These are phyloP conservation scores for Candida tunisiensis DNA, from an alignment of 1,139 yeast species.

Conservation along the genomic window DNA sequence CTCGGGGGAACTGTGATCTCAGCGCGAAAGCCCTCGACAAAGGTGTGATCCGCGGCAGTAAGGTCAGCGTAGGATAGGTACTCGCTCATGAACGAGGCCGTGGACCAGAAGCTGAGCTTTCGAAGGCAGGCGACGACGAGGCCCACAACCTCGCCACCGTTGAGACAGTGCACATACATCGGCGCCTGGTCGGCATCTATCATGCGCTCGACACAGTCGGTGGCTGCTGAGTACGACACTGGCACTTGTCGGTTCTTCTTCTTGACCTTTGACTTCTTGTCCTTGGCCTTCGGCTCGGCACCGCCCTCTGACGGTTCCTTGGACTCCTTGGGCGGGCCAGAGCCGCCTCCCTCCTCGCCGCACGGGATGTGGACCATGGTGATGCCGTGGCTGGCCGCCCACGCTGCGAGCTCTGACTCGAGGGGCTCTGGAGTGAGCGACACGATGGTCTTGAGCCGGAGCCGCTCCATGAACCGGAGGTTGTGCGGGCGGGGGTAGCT, in stretches of 20 bases:
- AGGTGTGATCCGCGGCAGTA: constrained; percentile 65
- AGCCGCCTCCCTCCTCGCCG: no score
- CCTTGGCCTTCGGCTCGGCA: constrained; percentile 5
- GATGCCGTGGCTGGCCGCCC: constrained; percentile 33
- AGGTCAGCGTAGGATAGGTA: constrained; percentile 66
- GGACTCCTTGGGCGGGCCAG: constrained; percentile 15
- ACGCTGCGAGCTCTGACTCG: constrained; percentile 28
- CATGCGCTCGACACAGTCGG: constrained; percentile 40
- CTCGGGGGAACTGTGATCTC: constrained; percentile 36
- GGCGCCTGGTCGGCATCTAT: constrained; percentile 49
- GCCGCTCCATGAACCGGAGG: constrained; percentile 49
- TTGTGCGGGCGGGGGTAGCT: constrained; percentile 73
- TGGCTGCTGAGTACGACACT: constrained; percentile 44
- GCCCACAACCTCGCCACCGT: constrained; percentile 80
- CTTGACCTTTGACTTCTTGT: constrained; percentile 12
- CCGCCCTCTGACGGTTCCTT: no score
- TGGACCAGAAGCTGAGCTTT: constrained; percentile 76
- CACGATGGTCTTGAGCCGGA: constrained; percentile 53
- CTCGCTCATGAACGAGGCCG: constrained; percentile 76
- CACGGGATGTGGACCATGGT: constrained; percentile 48
- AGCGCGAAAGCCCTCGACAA: constrained; percentile 66
- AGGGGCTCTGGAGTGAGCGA: constrained; percentile 70
- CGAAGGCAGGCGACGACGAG: constrained; percentile 75
- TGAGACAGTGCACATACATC: constrained; percentile 68
- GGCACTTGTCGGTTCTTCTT: constrained; percentile 41